Conservation (phyloP, 805 yeast genomes). For the Nakazawaea holstii region DNA sequence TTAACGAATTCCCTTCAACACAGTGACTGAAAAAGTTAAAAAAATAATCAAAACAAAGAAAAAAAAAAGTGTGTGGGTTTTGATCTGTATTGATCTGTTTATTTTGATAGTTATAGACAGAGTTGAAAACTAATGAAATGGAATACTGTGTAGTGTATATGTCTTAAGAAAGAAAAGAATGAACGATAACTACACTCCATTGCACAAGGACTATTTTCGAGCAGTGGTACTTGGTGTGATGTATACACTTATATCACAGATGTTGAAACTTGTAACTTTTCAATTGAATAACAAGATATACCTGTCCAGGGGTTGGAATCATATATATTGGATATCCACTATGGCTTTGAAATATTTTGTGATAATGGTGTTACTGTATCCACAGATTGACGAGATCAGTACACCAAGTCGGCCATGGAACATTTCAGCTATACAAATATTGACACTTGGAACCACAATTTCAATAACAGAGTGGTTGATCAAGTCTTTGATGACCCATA, state of each 20-base stretch:
- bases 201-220: not conserved
- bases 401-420: not conserved
- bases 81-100: not conserved
- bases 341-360: not conserved
- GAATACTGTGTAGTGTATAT: not conserved
- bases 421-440: not conserved
- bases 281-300: not conserved
- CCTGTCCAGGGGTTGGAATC: not conserved
- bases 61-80: too few relatives aligned
- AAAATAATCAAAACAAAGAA: too few relatives aligned
- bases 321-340: slow-evolving; percentile 1
- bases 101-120: too few relatives aligned
- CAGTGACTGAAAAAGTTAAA: not conserved
- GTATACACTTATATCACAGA: not conserved
- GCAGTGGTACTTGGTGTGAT: not conserved
- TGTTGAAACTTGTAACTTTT: not conserved
- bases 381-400: slow-evolving; percentile 1
- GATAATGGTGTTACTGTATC: slow-evolving; percentile 1
- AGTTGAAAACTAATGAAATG: not conserved
- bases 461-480: not conserved
- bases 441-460: not conserved
- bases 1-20: not conserved
- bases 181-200: not conserved
- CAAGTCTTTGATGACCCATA: not conserved
- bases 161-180: not conserved